These are phyloP conservation scores for Penicillium expansum DNA, from an alignment of 2,329 filamentous ascomycete species.

Conservation along the genomic window DNA sequence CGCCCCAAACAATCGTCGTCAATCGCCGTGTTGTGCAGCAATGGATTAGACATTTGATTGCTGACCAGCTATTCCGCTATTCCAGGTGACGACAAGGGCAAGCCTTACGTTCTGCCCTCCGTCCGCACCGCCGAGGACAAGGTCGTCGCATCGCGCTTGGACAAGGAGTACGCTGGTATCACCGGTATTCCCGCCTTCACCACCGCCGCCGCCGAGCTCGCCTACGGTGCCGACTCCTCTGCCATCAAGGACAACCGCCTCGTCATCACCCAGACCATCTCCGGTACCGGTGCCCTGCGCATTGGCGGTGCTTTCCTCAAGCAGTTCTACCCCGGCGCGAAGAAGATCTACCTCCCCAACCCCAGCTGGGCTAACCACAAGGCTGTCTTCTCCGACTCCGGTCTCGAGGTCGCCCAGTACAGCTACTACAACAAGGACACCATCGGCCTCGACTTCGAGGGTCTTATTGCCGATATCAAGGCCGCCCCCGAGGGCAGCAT, in stretches of 20 bases:
- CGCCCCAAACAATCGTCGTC: not conserved
- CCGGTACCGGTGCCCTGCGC: conserved; percentile 90
- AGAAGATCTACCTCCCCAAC: conserved; percentile 94
- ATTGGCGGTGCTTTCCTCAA: conserved; percentile 91
- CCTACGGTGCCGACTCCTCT: conserved; percentile 78
- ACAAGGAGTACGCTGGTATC: conserved; percentile 98
- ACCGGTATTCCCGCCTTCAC: conserved; percentile 94
- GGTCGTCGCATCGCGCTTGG: conserved; percentile 71
- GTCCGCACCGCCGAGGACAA: conserved; percentile 86
- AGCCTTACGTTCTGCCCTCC: conserved; percentile 95
- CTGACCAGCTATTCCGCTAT: not conserved
- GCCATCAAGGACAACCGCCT: conserved; percentile 72
- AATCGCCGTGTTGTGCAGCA: not conserved
- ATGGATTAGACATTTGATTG: not conserved
- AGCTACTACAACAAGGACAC: conserved; percentile 99
- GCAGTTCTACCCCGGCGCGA: conserved; percentile 84
- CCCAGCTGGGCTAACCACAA: conserved; percentile 99
- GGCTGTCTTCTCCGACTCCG: conserved; percentile 91
- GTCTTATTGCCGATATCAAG: conserved; percentile 87
- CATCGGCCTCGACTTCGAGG: conserved; percentile 95
- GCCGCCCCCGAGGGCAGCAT: conserved; percentile 80
- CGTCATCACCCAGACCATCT: conserved; percentile 96
- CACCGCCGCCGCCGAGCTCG: conserved; percentile 83
- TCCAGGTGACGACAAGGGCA: conserved; percentile 79
- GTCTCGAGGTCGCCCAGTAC: conserved; percentile 90